These are phyloP conservation scores for Agrocybe praecox DNA, from an alignment of 768 basidiomycete genomes.

Conservation along the genomic window DNA sequence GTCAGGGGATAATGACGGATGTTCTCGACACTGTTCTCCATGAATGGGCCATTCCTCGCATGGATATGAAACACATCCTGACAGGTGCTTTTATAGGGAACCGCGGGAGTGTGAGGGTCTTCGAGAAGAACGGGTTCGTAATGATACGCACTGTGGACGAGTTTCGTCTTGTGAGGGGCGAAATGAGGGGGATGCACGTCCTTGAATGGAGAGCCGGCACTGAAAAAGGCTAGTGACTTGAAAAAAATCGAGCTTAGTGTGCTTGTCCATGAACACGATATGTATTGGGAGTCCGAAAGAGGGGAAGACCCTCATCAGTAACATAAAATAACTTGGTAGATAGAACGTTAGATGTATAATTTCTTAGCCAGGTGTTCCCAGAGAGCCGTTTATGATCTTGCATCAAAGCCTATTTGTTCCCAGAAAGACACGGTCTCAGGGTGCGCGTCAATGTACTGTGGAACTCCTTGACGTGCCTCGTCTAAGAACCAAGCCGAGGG, in stretches of 20 bases:
- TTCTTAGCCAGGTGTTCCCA: too few species aligned
- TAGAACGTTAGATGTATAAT: too few species aligned
- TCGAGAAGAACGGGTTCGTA: conserved; percentile 66
- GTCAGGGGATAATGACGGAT: conserved; percentile 60
- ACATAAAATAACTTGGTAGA: too few species aligned
- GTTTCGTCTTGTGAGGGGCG: conserved; percentile 35
- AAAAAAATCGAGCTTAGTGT: too few species aligned
- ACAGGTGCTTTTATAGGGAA: conserved; percentile 53
- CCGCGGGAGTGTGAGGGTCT: conserved; percentile 58
- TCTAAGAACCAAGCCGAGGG: conserved; percentile 15
- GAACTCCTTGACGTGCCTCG: conserved; percentile 10
- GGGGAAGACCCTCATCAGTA: too few species aligned
- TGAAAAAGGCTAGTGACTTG: too few species aligned
- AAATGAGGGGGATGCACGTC: conserved; percentile 30
- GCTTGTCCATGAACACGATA: too few species aligned
- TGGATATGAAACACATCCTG: conserved; percentile 51
- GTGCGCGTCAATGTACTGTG: conserved; percentile 2
- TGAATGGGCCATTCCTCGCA: conserved; percentile 63
- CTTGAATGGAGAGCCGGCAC: conserved; percentile 29
- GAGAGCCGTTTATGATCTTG: too few species aligned
- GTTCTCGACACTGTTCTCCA: conserved; percentile 53
- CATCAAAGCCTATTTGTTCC: conserved; percentile 3
- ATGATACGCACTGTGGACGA: conserved; percentile 39
- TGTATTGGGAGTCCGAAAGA: too few species aligned
- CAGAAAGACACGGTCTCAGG: conserved; percentile 1